Evolutionary conservation across 2,329 filamentous ascomycete species (phyloP).

Genomic region (Cryphonectria nitschkei): DNA sequence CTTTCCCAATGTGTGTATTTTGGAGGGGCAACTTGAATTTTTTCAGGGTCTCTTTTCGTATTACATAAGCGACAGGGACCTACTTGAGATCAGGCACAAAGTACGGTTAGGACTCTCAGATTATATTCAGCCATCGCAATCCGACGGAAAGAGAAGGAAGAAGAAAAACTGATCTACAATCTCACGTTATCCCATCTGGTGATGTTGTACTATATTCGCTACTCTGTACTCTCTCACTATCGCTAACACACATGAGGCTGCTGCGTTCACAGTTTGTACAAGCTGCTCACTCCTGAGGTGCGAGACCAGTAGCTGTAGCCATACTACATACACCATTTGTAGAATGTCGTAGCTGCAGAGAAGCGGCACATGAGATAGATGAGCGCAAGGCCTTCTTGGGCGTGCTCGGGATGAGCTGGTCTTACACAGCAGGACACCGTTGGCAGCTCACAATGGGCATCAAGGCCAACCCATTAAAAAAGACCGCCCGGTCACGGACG

Average conservation of each 20-base stretch:
- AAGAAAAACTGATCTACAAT: background rate
- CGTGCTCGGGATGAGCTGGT: background rate
- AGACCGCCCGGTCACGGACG: background rate
- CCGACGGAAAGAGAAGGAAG: background rate
- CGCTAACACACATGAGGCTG: constrained; percentile 1
- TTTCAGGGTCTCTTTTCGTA: constrained; percentile 13
- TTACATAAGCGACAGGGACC: constrained; percentile 12
- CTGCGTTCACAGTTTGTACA: background rate
- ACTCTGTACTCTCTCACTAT: constrained; percentile 1
- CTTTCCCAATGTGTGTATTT: background rate
- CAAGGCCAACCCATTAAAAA: background rate
- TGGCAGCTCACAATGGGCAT: background rate
- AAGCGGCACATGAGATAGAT: background rate
- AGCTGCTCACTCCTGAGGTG: background rate
- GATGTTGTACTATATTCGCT: background rate
- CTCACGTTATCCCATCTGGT: background rate
- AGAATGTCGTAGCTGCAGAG: background rate
- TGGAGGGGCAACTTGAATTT: constrained; percentile 22
- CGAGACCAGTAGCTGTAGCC: background rate
- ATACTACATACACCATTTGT: background rate
- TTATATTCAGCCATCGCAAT: too few species aligned
- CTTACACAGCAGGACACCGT: background rate
- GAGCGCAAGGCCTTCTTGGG: background rate
- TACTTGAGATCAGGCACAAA: too few species aligned
- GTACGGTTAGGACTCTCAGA: background rate